Evolutionary conservation across 495 filamentous ascomycete genomes (phyloP), one percentile per base, ranked within the genome.

Genomic region (Xylaria curta): DNA sequence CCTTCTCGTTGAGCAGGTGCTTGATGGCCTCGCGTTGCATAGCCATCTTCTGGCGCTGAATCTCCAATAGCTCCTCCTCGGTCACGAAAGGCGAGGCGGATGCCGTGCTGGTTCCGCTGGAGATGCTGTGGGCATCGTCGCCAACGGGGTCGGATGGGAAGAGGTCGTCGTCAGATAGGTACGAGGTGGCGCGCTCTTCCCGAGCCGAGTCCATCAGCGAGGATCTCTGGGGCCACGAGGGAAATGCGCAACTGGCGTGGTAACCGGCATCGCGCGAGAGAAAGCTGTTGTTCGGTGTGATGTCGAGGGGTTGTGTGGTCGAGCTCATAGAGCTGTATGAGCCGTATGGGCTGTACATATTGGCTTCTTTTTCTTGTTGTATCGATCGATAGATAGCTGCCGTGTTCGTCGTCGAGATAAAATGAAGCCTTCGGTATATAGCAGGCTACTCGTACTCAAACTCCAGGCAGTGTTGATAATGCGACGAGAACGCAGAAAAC

Each of bases 291-390:
- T 77, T 82, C 40, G 82, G 80, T 40, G 82, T 78, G 73, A 89
- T 89, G 73, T 89, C 87, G 74, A 88, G 83, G 71, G 87, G 85
- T 58, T 83, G 78, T 6, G 87, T 74, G 40, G 78, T 82, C 59
- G 78, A 81, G 73, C 76, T 80, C 68, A 80, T 81, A 28, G 80
- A 79, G 78, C 80, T 83, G 70, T 81, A 80, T 5, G 82, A 85
- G 68, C 83, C 80, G 78, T 82, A 84, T 67, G 82, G 82, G 64
- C 82, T 81, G 76, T 81, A 86, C 84, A 85, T 86, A 64, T 73
- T 76, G 44, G 12, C 36, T 19, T 66, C 51, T 38, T 3, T 40
- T 36, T 21, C 9, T 60, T n/a, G 36, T 9, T 2, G 9, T 42
- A 19, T 66, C 65, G 19, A 68, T 40, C 65, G 19, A 68, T 40